Evolutionary conservation across 2,329 filamentous ascomycete genomes (phyloP).

Genomic region (Monosporascus sp.): DNA sequence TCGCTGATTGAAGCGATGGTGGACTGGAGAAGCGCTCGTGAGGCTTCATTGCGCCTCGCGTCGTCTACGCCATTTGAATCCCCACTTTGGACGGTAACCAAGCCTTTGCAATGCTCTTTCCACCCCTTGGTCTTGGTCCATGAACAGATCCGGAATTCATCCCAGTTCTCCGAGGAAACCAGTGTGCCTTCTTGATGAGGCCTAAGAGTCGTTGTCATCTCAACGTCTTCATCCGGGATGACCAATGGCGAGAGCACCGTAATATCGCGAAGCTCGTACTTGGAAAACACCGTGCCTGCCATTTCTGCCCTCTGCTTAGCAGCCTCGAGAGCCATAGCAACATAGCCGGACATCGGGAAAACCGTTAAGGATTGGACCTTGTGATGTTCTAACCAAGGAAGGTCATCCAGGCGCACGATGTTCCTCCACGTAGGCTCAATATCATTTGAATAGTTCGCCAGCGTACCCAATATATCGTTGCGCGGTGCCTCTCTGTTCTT

Average conservation of each 20-base stretch:
- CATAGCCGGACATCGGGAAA: constrained; percentile 49
- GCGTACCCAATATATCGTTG: constrained; percentile 42
- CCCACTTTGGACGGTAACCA: constrained; percentile 35
- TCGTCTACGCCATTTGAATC: constrained; percentile 38
- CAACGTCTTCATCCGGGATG: constrained; percentile 42
- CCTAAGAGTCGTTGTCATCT: constrained; percentile 44
- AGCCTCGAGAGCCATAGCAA: constrained; percentile 48
- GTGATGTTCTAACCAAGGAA: constrained; percentile 56
- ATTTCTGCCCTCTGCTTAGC: constrained; percentile 29
- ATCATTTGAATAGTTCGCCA: constrained; percentile 39
- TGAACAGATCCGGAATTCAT: constrained; percentile 52
- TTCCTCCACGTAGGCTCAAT: constrained; percentile 46
- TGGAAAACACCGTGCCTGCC: constrained; percentile 29
- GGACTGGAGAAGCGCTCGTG: constrained; percentile 24
- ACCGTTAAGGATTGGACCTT: constrained; percentile 50
- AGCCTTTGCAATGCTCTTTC: constrained; percentile 54
- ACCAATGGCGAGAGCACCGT: constrained; percentile 41
- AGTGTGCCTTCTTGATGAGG: constrained; percentile 36
- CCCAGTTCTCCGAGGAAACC: constrained; percentile 41
- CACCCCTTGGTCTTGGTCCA: constrained; percentile 47
- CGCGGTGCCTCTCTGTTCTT: constrained; percentile 34
- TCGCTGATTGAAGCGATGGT: constrained; percentile 25
- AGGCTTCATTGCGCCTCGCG: constrained; percentile 22
- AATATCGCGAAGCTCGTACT: constrained; percentile 43
- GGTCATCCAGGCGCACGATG: constrained; percentile 39